Conservation (phyloP, 495 filamentous ascomycete species). For the Tuber melanosporum region DNA sequence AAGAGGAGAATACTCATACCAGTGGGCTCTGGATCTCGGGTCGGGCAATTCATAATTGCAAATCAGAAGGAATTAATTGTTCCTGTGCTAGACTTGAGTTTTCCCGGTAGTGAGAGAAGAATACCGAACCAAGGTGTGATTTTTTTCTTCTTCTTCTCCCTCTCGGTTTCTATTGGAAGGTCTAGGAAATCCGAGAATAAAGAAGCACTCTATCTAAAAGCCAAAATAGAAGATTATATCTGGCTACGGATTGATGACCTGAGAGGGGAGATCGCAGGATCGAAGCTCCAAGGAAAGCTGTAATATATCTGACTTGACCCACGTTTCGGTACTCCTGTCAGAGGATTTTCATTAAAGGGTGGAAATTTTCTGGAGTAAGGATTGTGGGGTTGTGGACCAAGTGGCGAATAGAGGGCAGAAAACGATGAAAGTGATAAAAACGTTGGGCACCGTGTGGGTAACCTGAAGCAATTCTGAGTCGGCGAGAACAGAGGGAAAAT, state of each 20-base stretch:
- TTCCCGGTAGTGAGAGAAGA: background rate
- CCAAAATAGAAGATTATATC: background rate
- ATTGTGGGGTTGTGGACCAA: background rate
- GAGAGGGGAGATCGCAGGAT: background rate
- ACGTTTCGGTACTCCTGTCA: background rate
- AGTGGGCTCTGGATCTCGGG: conserved; percentile 37
- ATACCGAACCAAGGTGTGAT: background rate
- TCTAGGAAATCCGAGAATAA: background rate
- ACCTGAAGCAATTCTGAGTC: background rate
- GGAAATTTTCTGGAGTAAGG: background rate
- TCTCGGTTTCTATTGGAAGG: background rate
- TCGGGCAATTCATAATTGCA: conserved; percentile 39
- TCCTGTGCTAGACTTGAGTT: background rate
- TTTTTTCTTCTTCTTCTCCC: background rate
- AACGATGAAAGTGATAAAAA: background rate
- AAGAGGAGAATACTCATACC: conserved; percentile 16
- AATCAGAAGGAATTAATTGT: background rate
- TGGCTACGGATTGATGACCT: background rate
- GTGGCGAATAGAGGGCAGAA: background rate
- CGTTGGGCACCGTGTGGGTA: background rate
- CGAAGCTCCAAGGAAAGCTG: background rate
- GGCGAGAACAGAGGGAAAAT: background rate
- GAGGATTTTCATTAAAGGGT: background rate
- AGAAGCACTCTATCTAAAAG: background rate
- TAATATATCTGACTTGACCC: background rate